Conservation (phyloP, 495 filamentous ascomycete species). For the Penicillium flavigenum region DNA sequence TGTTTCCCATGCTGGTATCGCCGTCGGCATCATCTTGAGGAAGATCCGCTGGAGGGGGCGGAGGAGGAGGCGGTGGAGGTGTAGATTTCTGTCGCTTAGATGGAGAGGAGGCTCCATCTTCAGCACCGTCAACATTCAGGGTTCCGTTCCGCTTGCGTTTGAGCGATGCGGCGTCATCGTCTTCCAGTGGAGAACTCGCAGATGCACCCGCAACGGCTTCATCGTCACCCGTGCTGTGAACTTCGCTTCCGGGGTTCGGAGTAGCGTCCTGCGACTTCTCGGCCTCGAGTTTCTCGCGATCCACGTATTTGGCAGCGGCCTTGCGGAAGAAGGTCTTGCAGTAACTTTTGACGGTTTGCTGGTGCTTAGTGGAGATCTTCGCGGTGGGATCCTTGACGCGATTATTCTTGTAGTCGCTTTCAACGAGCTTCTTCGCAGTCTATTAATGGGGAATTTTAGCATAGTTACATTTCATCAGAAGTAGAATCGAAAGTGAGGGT, state of each 20-base stretch:
- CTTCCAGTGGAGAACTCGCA: constrained; percentile 27
- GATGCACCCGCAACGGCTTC: constrained; percentile 37
- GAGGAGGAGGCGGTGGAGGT: constrained; percentile 36
- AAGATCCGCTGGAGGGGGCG: constrained; percentile 26
- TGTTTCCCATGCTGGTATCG: constrained; percentile 24
- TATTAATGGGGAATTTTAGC: constrained; percentile 20
- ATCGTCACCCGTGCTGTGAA: constrained; percentile 50
- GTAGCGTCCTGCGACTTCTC: constrained; percentile 38
- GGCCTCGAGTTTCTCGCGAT: constrained; percentile 63
- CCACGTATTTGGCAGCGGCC: constrained; percentile 70
- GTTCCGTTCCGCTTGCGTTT: constrained; percentile 29
- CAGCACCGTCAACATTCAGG: constrained; percentile 48
- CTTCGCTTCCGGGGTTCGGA: constrained; percentile 33
- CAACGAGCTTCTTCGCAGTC: constrained; percentile 80
- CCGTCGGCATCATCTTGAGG: constrained; percentile 25
- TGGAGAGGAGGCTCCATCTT: constrained; percentile 32
- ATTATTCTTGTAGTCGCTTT: constrained; percentile 83
- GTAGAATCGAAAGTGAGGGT: not conserved
- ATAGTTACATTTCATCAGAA: constrained; percentile 8
- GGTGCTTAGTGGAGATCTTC: constrained; percentile 71
- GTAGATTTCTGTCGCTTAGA: constrained; percentile 43
- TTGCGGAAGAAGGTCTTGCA: constrained; percentile 85
- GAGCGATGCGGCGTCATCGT: constrained; percentile 25
- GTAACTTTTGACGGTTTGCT: constrained; percentile 75
- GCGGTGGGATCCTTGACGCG: constrained; percentile 77